Evolutionary conservation across 371 early-diverging fungal genomes (phyloP), one percentile per base, ranked within the genome.

Genomic region (Syncephalis fuscata): DNA sequence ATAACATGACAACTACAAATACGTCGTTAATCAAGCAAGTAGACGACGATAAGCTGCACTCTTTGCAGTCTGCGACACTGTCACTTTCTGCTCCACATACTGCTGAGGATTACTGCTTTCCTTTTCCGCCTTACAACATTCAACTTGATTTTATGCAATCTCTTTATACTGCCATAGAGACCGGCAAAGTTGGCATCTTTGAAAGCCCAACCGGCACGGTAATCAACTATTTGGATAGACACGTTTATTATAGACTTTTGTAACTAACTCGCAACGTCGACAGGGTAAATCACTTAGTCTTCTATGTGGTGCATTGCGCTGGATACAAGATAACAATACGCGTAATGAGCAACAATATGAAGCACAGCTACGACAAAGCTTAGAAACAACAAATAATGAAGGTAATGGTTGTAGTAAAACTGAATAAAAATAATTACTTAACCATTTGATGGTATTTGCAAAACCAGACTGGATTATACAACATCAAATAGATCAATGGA

Each of bases 201-300:
- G 90, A 92, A 58, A 79, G 78, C 20, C 94, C 94, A 3, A 93
- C 92, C 2, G 92, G 94, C 11, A 92, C 92, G 3, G 84, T 81
- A 63, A 53, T 50, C 24, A 10, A 17, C 3, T n/a, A 36, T n/a
- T 15, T 32, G 24, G 14, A 20, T 15, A 8, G 3, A 10, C 32
- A 8, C 14, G 16, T 23, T 39, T 15, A 15, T 15, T 17, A 41
- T 20, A 15, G 9, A 44, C 41, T 17, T 15, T 37, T 48, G 16
- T 38, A 16, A 38, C 32, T 20, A 44, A n/a, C n/a, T n/a, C n/a
- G n/a, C n/a, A 27, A 14, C 43, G n/a, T 11, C 1, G 24, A 27
- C 23, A 41, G 15, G 38, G 48, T 40, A 23, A 27, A 39, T 50
- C 42, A 39, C 70, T 93, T 3, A 81, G 82, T 50, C 63, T 91